These are phyloP conservation scores for Penicillium lividum DNA, from an alignment of 495 filamentous ascomycete species.

Conservation along the genomic window DNA sequence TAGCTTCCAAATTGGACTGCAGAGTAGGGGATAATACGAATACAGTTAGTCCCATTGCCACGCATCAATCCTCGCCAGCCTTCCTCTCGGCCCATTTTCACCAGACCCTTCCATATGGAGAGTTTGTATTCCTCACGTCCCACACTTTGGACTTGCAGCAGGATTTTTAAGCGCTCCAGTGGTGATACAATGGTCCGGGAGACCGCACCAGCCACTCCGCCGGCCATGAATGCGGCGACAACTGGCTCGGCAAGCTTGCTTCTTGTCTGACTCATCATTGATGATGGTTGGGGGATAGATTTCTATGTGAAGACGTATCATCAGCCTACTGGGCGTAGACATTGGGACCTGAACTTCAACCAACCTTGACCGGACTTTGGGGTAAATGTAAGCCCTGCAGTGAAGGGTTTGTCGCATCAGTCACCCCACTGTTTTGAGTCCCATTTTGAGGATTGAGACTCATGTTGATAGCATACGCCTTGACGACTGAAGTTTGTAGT, in stretches of 20 bases:
- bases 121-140: slow-evolving; percentile 91
- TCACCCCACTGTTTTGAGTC: slow-evolving; percentile 23
- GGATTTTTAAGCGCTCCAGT: slow-evolving; percentile 91
- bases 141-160: slow-evolving; percentile 92
- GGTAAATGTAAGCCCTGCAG: slow-evolving; percentile 28
- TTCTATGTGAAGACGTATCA: slow-evolving; percentile 5
- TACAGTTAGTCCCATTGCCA: slow-evolving; percentile 97
- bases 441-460: slow-evolving; percentile 41
- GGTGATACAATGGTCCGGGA: slow-evolving; percentile 96
- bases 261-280: slow-evolving; percentile 23
- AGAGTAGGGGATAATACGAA: slow-evolving; percentile 96
- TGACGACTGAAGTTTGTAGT: not conserved
- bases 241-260: slow-evolving; percentile 63
- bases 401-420: slow-evolving; percentile 18
- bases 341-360: not conserved
- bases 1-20: slow-evolving; percentile 98
- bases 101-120: slow-evolving; percentile 82
- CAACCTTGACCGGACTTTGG: slow-evolving; percentile 30
- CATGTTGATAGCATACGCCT: slow-evolving; percentile 32
- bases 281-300: slow-evolving; percentile 10
- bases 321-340: not conserved
- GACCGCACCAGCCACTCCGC: slow-evolving; percentile 94
- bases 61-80: slow-evolving; percentile 96
- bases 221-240: slow-evolving; percentile 90
- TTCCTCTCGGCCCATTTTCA: slow-evolving; percentile 95